Evolutionary conservation across 2,329 filamentous ascomycete genomes (phyloP), one percentile per base, ranked within the genome.

Genomic region (Hyphodiscus sp.): DNA sequence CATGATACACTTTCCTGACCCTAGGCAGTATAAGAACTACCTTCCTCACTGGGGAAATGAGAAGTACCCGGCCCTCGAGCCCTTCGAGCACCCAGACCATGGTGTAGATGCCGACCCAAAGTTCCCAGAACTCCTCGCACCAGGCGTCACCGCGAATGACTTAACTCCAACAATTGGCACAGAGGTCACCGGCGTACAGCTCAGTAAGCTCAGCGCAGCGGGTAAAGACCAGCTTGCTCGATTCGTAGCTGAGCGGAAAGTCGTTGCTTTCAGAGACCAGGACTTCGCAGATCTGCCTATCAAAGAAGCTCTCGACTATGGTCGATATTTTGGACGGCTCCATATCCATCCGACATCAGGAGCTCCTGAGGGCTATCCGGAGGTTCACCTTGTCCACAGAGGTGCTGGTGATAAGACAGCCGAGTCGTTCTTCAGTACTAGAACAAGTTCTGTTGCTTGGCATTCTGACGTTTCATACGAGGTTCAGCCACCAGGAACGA

Each of bases 381-480:
- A 91, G 68, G 71, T 94, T 16, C 88, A 92, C 65, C 79, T 94
- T 1, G 88, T 92, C 1, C 87, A 92, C 70, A 81, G 88, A 41
- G 82, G 82, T 19, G 85, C 81, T 47, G 73, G 81, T 55, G 85
- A 88, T 61, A 81, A 77, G 7, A 78, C 75, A 2, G 78, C 76
- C 19, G 72, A 79, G 19, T 74, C 79, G 47, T 87, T 86, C 69
- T 84, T 90, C 60, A 72, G 78, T 51, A 80, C 81, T 46, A 80
- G 87, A 20, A 91, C 87, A 2, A 92, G 85, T 70, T 88, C 85
- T 1, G 83, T 95, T 1, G 89, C 89, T 8, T 96, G 90, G 90
- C 91, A 96, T 72, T 88, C 85, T 0, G 91, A 96, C 61, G 85
- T 95, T 1, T 88, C 87, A 0, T 96, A 95, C 67, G 91, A 96